A percentile compares a stretch with the other conserved stretches of the same genome.
Evolutionary conservation across 2,329 filamentous ascomycete species (phyloP).

Genomic region (Fusarium equiseti): DNA sequence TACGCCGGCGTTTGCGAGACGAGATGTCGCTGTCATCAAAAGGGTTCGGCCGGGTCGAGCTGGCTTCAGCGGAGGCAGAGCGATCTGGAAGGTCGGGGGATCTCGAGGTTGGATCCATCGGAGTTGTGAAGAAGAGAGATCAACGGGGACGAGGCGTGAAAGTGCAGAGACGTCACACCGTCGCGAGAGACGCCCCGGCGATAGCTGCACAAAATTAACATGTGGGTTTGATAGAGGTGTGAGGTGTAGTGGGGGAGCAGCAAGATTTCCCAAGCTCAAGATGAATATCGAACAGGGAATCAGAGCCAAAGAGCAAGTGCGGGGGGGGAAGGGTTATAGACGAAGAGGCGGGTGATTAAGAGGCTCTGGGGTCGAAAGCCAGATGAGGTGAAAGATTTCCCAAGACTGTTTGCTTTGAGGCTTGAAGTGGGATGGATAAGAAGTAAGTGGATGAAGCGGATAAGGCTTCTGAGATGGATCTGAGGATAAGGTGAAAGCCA

Average conservation of each 20-base stretch:
- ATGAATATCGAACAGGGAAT: conserved; percentile 22
- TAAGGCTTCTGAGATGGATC: conserved; percentile 43
- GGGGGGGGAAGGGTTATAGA: neutral
- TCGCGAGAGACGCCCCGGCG: conserved; percentile 67
- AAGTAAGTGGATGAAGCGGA: conserved; percentile 34
- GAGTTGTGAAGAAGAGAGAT: conserved; percentile 55
- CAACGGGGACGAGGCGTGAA: conserved; percentile 56
- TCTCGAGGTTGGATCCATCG: conserved; percentile 66
- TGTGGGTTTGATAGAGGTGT: conserved; percentile 58
- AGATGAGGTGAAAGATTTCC: conserved; percentile 27
- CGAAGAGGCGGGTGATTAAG: conserved; percentile 28
- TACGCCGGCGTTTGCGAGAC: conserved; percentile 72
- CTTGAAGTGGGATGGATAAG: conserved; percentile 43
- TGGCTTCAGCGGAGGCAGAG: conserved; percentile 72
- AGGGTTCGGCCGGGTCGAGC: conserved; percentile 72
- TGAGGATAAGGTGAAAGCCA: conserved; percentile 29
- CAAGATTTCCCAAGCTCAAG: conserved; percentile 33
- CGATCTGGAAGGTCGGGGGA: conserved; percentile 67
- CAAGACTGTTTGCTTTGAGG: conserved; percentile 34
- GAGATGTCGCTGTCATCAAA: conserved; percentile 70
- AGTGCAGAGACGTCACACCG: conserved; percentile 63
- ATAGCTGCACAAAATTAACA: conserved; percentile 68
- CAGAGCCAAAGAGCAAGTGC: conserved; percentile 26
- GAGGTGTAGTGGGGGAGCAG: conserved; percentile 38
- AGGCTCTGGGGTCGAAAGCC: conserved; percentile 19